Evolutionary conservation across 2,329 filamentous ascomycete genomes (phyloP), one percentile per base, ranked within the genome.

Genomic region (Aschersonia sp.): DNA sequence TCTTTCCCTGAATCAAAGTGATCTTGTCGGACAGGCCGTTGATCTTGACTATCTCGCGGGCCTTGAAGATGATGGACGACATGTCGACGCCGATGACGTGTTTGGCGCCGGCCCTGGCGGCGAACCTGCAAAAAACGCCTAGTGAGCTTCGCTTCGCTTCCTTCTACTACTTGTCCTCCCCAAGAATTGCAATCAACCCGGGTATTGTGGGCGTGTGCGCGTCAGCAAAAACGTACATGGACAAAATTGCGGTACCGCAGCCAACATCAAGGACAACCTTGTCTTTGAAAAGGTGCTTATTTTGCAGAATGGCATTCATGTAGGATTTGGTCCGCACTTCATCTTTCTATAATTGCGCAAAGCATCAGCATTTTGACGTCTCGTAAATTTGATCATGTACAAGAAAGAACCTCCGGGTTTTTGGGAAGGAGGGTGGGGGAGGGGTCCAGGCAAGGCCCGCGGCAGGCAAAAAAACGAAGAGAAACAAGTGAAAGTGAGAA

Each of bases 11-110:
- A 54, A 98, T 79, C 51, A 98, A 80, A 47, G 92, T 97, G 66
- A 98, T 96, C 78, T 95, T 94, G 72, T 91, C 85, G 47, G 84
- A 77, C 77, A 98, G 81, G 58, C 91, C 89, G 67, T 98, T 98
- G 57, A 77, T 78, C 64, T 81, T 81, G 62, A 97, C 92, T 55
- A 98, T 98, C 74, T 97, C 86, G 61, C 82, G 82, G 43, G 92
- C 92, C 77, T 98, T 98, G 71, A 94, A 88, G 70, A 98, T 96
- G 68, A 98, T 98, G 58, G 91, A 96, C 35, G 92, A 98, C 91
- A 97, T 98, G 69, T 98, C 92, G 49, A 98, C 92, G 59, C 92
- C 92, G 56, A 97, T 94, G 57, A 98, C 92, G 68, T 98, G 92
- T 73, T 95, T 97, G 51, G 92, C 92, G 62, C 92, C 92, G 52